Percentiles rank a stretch among this genome's conserved stretches.
Evolutionary conservation across 2,329 filamentous ascomycete species (phyloP).

Genomic region (Lachnellula occidentalis): DNA sequence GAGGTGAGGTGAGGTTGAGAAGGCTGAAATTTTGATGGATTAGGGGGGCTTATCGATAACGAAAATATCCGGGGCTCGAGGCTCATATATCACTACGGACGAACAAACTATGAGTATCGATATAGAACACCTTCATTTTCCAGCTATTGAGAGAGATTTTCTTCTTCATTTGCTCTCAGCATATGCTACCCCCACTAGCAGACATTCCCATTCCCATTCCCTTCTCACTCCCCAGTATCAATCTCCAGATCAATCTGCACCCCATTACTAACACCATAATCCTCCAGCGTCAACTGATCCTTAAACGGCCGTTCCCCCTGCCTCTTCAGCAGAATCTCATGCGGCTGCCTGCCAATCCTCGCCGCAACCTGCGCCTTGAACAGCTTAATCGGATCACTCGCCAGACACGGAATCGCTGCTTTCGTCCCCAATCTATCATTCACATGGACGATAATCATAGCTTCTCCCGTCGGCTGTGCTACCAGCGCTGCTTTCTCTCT

Average conservation of each 20-base stretch:
- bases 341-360: slow-evolving; percentile 79
- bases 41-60: slow-evolving; percentile 20
- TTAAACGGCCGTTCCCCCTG: slow-evolving; percentile 94
- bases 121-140: too few relatives aligned
- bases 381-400: slow-evolving; percentile 74
- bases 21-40: neutral
- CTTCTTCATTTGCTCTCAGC: neutral
- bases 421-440: slow-evolving; percentile 98
- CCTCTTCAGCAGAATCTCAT: slow-evolving; percentile 86
- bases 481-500: slow-evolving; percentile 9
- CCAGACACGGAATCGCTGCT: slow-evolving; percentile 82
- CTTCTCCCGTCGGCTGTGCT: slow-evolving; percentile 43
- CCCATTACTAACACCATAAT: slow-evolving; percentile 92
- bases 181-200: neutral
- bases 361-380: slow-evolving; percentile 92
- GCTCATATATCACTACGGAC: neutral
- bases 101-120: too few relatives aligned
- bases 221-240: slow-evolving; percentile 31
- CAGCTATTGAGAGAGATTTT: too few relatives aligned
- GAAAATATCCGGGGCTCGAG: neutral
- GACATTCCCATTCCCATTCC: neutral
- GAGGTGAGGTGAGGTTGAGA: neutral
- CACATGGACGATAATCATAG: slow-evolving; percentile 90
- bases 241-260: slow-evolving; percentile 45
- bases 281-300: slow-evolving; percentile 78